A percentile compares a stretch with the other conserved stretches of the same genome.
These are phyloP conservation scores for Xylaria sp. DNA, from an alignment of 2,329 filamentous ascomycete genomes.

Conservation along the genomic window DNA sequence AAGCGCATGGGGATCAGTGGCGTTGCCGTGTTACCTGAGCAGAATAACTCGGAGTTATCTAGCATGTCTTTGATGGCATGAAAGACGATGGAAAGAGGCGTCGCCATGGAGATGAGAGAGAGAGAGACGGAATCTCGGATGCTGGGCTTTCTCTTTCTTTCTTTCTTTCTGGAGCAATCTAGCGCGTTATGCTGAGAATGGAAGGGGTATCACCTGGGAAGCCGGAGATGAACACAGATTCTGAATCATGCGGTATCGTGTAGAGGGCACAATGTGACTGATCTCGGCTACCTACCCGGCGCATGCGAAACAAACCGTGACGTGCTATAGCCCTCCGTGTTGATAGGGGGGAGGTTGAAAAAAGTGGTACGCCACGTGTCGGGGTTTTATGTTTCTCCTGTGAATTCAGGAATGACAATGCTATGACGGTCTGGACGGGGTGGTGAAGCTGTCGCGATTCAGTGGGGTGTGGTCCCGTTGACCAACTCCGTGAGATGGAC, in stretches of 20 bases:
- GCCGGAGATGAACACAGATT: neutral
- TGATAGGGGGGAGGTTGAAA: too few species aligned
- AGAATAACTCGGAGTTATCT: slow-evolving; percentile 7
- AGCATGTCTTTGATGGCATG: slow-evolving; percentile 1
- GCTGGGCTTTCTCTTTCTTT: neutral
- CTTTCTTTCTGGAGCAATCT: neutral
- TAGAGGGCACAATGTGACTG: neutral
- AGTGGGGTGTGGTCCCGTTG: too few species aligned
- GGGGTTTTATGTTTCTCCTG: neutral
- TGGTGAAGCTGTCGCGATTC: neutral
- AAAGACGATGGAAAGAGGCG: neutral
- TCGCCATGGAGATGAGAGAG: neutral
- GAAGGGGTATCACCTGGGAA: neutral
- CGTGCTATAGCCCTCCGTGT: too few species aligned
- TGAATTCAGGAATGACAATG: neutral
- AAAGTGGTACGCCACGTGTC: too few species aligned
- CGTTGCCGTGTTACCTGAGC: neutral
- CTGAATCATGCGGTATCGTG: too few species aligned
- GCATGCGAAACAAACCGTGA: neutral
- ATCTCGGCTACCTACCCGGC: neutral
- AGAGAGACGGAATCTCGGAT: slow-evolving; percentile 5
- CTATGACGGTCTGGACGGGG: neutral
- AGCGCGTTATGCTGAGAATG: neutral
- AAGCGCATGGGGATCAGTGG: slow-evolving; percentile 2
- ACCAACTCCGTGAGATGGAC: too few species aligned